Evolutionary conservation across 2,329 filamentous ascomycete genomes (phyloP).

Genomic region (Cladobotryum mycophilum): DNA sequence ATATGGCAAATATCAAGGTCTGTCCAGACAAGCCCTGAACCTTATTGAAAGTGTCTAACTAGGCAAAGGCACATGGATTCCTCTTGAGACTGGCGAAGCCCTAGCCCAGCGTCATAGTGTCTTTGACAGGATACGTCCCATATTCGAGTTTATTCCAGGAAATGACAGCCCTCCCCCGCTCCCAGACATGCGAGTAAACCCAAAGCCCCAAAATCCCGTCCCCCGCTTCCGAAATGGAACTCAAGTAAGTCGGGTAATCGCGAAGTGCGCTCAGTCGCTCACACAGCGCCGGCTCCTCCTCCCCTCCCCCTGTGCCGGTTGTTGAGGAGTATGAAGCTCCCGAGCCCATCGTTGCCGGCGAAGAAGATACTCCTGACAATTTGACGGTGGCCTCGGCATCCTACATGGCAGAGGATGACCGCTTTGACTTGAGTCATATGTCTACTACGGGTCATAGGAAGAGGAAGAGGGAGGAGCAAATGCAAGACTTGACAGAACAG

Average conservation of each 20-base stretch:
- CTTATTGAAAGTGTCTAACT: constrained; percentile 10
- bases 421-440: constrained; percentile 62
- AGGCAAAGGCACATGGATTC: constrained; percentile 82
- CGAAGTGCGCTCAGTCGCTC: constrained; percentile 9
- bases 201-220: constrained; percentile 56
- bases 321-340: constrained; percentile 60
- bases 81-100: constrained; percentile 69
- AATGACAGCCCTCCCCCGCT: constrained; percentile 82
- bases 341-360: constrained; percentile 53
- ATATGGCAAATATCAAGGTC: constrained; percentile 97
- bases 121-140: constrained; percentile 72
- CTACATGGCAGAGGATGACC: constrained; percentile 77
- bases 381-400: constrained; percentile 77
- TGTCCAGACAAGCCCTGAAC: constrained; percentile 11
- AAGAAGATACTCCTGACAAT: constrained; percentile 79
- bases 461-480: constrained; percentile 64
- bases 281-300: constrained; percentile 18
- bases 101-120: constrained; percentile 85
- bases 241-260: constrained; percentile 13
- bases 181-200: constrained; percentile 89
- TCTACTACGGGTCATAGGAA: constrained; percentile 59
- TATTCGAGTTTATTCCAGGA: constrained; percentile 85
- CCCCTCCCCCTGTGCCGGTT: constrained; percentile 15
- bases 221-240: constrained; percentile 51
- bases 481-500: constrained; percentile 64